These are phyloP conservation scores for Camellia japonica DNA, from an alignment of 148 eudicot species.

Conservation along the genomic window DNA sequence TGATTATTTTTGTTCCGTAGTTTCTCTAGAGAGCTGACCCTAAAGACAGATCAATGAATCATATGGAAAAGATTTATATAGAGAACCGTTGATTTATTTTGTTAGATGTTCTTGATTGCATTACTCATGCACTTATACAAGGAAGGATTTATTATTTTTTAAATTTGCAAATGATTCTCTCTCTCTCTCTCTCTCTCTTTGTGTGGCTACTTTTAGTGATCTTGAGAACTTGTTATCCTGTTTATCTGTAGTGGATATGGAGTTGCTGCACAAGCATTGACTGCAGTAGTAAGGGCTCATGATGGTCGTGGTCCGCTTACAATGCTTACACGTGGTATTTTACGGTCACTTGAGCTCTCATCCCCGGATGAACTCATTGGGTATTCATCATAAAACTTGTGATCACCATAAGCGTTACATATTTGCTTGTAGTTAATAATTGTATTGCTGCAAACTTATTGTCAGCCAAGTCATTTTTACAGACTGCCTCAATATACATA, in stretches of 20 bases:
- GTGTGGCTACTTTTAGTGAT: not conserved
- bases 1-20: not conserved
- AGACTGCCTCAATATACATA: not conserved
- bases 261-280: conserved; percentile 81
- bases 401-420: not conserved
- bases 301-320: conserved; percentile 87
- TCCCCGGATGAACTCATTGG: conserved; percentile 84
- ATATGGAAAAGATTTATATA: not conserved
- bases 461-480: not conserved
- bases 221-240: not conserved
- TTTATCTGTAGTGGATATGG: conserved; percentile 77
- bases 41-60: not conserved
- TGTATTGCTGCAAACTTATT: not conserved
- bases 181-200: not conserved
- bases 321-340: conserved; percentile 48
- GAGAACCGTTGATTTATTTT: not conserved
- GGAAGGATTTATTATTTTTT: not conserved
- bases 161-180: not conserved
- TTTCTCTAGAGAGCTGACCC: not conserved
- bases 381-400: conserved; percentile 34
- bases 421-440: not conserved
- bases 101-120: not conserved
- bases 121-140: not conserved
- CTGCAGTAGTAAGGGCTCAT: conserved; percentile 79
- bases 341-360: conserved; percentile 58